Conservation (phyloP, 164 flowering plant species). For the Vitis rotundifolia region DNA sequence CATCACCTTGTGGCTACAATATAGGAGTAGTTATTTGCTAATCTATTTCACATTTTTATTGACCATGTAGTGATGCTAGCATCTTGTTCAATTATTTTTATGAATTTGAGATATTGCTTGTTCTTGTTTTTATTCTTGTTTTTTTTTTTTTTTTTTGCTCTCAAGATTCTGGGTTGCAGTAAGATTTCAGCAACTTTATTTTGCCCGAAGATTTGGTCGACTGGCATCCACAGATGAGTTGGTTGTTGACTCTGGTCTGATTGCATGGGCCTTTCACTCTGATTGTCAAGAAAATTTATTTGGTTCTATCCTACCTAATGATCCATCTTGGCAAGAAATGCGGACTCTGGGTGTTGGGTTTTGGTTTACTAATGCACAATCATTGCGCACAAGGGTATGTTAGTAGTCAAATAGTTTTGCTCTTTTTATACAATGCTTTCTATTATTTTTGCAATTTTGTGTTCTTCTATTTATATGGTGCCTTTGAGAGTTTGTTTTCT, state of each 20-base stretch:
- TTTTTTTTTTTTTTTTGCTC: slow-evolving; percentile 3
- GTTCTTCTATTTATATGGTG: background rate
- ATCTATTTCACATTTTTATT: background rate
- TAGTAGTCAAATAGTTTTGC: background rate
- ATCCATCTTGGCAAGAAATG: slow-evolving; percentile 91
- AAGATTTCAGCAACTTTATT: slow-evolving; percentile 69
- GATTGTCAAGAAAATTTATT: slow-evolving; percentile 83
- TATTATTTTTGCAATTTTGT: background rate
- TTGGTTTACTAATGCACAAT: slow-evolving; percentile 72
- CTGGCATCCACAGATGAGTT: slow-evolving; percentile 49
- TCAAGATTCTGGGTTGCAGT: slow-evolving; percentile 88
- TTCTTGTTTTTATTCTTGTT: slow-evolving; percentile 1
- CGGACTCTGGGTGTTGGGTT: slow-evolving; percentile 78
- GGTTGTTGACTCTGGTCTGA: slow-evolving; percentile 55
- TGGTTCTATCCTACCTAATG: slow-evolving; percentile 58
- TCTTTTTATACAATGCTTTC: background rate
- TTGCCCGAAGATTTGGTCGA: slow-evolving; percentile 53
- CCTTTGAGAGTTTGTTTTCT: background rate
- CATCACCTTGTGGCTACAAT: background rate
- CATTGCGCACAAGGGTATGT: slow-evolving; percentile 73
- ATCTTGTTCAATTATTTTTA: background rate
- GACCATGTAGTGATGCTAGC: background rate
- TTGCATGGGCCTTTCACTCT: slow-evolving; percentile 95
- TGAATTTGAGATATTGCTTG: background rate
- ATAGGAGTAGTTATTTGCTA: background rate